Conservation (phyloP, 306 rosid species). For the Vigna angularis region DNA sequence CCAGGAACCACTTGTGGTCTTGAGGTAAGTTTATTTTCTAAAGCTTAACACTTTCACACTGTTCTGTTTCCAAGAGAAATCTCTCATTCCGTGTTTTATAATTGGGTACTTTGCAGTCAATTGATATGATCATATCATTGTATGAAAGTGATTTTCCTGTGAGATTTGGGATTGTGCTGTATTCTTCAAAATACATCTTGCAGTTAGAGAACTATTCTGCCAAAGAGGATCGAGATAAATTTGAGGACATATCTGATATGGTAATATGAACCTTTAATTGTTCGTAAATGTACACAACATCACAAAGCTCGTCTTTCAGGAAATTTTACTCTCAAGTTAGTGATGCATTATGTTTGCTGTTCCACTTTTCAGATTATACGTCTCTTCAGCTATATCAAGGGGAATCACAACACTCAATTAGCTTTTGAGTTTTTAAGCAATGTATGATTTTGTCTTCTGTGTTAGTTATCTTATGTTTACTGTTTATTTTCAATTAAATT, state of each 20-base stretch:
- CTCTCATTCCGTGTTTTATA: constrained; percentile 36
- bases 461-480: constrained; percentile 39
- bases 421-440: constrained; percentile 95
- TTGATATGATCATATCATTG: constrained; percentile 75
- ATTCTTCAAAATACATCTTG: constrained; percentile 79
- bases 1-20: constrained; percentile 85
- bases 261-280: constrained; percentile 55
- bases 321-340: constrained; percentile 24
- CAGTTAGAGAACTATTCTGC: constrained; percentile 59
- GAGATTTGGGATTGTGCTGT: constrained; percentile 89
- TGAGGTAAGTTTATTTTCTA: constrained; percentile 71
- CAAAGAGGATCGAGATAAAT: constrained; percentile 46
- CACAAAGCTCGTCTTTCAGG: constrained; percentile 8
- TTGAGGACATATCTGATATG: constrained; percentile 74
- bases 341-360: constrained; percentile 31
- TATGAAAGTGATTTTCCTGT: constrained; percentile 81
- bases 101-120: constrained; percentile 71
- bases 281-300: neutral
- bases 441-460: constrained; percentile 56
- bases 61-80: constrained; percentile 41
- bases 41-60: constrained; percentile 28
- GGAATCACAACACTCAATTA: constrained; percentile 66
- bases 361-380: constrained; percentile 77
- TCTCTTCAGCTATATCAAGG: constrained; percentile 82
- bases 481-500: constrained; percentile 23